Percentiles rank a stretch among this genome's conserved stretches.
Conservation (phyloP, 1,284 basidiomycete genomes). For the Retiboletus fuscus region DNA sequence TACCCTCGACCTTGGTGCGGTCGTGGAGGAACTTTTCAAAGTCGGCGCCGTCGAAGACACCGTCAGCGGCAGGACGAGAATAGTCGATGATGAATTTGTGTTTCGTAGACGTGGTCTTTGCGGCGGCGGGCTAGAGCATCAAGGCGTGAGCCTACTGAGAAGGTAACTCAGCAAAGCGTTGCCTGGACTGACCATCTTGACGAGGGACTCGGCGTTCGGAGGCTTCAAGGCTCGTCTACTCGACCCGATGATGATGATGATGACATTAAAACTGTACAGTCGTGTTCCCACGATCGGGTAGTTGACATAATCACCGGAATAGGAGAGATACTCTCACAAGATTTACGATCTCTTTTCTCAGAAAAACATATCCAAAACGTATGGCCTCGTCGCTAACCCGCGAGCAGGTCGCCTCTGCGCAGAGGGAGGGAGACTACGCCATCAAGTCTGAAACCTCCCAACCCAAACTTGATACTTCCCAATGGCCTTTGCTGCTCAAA, state of each 20-base stretch:
- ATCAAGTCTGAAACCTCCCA: conserved; percentile 84
- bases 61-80: conserved; percentile 90
- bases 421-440: conserved; percentile 80
- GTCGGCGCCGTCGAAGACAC: conserved; percentile 91
- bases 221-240: too few relatives aligned
- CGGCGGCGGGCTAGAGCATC: conserved; percentile 68
- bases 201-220: conserved; percentile 28
- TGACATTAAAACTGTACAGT: conserved; percentile 57
- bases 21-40: conserved; percentile 96
- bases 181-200: conserved; percentile 78
- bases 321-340: conserved; percentile 30
- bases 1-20: conserved; percentile 88
- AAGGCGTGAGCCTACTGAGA: conserved; percentile 89
- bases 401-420: conserved; percentile 77
- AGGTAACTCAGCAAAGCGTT: conserved; percentile 90
- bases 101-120: conserved; percentile 76
- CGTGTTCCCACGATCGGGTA: conserved; percentile 34
- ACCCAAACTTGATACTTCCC: conserved; percentile 91
- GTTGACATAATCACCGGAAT: conserved; percentile 34
- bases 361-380: conserved; percentile 9
- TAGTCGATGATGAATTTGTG: conserved; percentile 97
- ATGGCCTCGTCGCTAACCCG: conserved; percentile 63
- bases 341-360: not conserved
- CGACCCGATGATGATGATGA: conserved; percentile 20
- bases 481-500: conserved; percentile 98